Conservation (phyloP, 768 basidiomycete species). For the Tricholoma terreum region DNA sequence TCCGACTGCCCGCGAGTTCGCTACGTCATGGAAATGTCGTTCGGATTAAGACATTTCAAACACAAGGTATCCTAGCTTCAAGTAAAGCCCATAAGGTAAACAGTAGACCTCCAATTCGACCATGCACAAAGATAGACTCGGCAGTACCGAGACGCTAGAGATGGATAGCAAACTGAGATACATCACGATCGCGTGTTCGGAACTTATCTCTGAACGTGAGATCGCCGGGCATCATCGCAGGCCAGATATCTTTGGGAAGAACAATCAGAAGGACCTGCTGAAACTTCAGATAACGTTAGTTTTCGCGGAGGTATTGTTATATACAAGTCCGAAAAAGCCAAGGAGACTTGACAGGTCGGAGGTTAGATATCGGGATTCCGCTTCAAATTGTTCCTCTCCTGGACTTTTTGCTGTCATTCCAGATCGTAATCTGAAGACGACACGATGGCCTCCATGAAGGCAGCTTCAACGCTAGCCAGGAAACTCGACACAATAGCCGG, state of each 20-base stretch:
- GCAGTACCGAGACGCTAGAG: neutral
- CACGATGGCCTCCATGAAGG: conserved; percentile 20
- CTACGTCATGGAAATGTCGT: too few relatives aligned
- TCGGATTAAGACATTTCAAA: too few relatives aligned
- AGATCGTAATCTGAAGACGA: neutral
- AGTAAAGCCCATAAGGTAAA: neutral
- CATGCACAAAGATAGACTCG: neutral
- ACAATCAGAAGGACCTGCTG: too few relatives aligned
- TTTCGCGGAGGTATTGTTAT: neutral
- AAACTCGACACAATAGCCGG: conserved; percentile 55
- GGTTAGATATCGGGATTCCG: too few relatives aligned
- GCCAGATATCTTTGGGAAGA: too few relatives aligned
- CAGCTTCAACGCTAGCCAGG: conserved; percentile 37
- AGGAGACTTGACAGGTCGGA: neutral
- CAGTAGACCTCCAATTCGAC: neutral
- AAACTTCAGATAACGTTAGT: neutral
- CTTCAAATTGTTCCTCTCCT: neutral
- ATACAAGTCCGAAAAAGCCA: too few relatives aligned
- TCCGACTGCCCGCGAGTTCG: neutral
- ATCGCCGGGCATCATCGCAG: neutral
- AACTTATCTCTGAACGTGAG: neutral
- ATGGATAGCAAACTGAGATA: neutral
- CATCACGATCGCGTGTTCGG: neutral
- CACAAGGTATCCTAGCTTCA: neutral
- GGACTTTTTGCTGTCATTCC: neutral